phyloP scores from a whole-genome alignment of 768 basidiomycete genomes.

The Filobasidium floriforme region DNA sequence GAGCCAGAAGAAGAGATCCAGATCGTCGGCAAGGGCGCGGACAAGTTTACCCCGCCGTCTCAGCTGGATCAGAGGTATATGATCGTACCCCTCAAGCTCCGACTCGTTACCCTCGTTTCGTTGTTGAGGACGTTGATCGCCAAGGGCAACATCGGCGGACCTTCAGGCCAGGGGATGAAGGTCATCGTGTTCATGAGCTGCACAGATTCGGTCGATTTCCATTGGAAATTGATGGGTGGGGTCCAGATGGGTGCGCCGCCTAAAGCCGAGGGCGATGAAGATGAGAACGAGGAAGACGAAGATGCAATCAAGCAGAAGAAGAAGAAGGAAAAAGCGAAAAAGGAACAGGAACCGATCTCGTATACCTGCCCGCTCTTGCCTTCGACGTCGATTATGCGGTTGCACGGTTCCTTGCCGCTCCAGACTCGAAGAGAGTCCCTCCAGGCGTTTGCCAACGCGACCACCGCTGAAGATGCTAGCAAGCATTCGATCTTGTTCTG shows the following conservation, averaged over 20 bases:
- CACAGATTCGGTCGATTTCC: conserved; percentile 96
- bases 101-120: conserved; percentile 83
- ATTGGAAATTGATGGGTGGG: conserved; percentile 75
- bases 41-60: conserved; percentile 82
- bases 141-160: conserved; percentile 46
- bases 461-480: conserved; percentile 35
- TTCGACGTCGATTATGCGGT: conserved; percentile 68
- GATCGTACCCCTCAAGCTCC: conserved; percentile 80
- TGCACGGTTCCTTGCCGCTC: conserved; percentile 87
- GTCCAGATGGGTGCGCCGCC: conserved; percentile 56
- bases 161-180: conserved; percentile 37
- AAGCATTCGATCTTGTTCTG: conserved; percentile 71
- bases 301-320: conserved; percentile 42
- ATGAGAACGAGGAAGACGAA: conserved; percentile 32
- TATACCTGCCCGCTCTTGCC: conserved; percentile 70
- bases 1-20: conserved; percentile 29
- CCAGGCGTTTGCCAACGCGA: conserved; percentile 61
- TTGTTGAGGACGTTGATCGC: conserved; percentile 72
- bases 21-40: conserved; percentile 29
- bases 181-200: conserved; percentile 92
- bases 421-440: conserved; percentile 71
- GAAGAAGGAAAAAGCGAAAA: conserved; percentile 37
- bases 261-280: conserved; percentile 28
- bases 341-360: conserved; percentile 49
- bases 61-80: conserved; percentile 88